These are phyloP conservation scores for Wickerhamiella parazyma DNA, from an alignment of 805 yeast species.

Conservation along the genomic window DNA sequence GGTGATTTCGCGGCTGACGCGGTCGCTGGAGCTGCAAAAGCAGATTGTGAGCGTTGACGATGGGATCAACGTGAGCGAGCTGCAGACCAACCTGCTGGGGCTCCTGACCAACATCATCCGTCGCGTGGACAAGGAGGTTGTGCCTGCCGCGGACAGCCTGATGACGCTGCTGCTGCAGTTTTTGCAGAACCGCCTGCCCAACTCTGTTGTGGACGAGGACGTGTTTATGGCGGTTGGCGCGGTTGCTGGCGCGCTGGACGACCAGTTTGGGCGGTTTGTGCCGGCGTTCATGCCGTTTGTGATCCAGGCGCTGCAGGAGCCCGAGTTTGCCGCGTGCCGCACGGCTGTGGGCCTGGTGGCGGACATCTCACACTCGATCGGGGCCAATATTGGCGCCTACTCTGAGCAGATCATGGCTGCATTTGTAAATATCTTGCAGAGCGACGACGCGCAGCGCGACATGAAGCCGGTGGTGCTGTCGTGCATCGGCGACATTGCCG, in stretches of 20 bases:
- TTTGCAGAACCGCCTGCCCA: conserved; percentile 47
- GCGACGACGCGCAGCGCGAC: conserved; percentile 57
- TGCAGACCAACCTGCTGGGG: conserved; percentile 66
- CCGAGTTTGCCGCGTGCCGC: conserved; percentile 68
- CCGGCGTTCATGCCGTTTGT: conserved; percentile 72
- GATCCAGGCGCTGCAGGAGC: conserved; percentile 63
- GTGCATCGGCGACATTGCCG: conserved; percentile 91
- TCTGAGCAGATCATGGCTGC: conserved; percentile 72
- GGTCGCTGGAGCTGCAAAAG: conserved; percentile 45
- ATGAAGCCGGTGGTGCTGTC: conserved; percentile 79
- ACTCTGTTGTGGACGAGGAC: conserved; percentile 84
- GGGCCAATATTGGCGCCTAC: conserved; percentile 56
- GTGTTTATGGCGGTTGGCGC: conserved; percentile 85
- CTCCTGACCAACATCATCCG: conserved; percentile 73
- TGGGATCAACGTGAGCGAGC: conserved; percentile 66
- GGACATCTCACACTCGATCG: conserved; percentile 82
- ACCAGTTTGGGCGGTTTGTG: conserved; percentile 60
- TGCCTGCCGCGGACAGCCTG: conserved; percentile 60
- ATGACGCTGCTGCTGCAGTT: conserved; percentile 73
- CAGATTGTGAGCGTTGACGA: conserved; percentile 57
- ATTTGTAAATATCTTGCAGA: conserved; percentile 59
- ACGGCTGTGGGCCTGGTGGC: conserved; percentile 94
- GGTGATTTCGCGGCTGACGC: conserved; percentile 56
- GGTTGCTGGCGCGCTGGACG: conserved; percentile 67
- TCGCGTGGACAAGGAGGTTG: conserved; percentile 55